A percentile compares a stretch with the other conserved stretches of the same genome.
Conservation (phyloP, 1,284 basidiomycete species). For the Sporisorium graminicola region DNA sequence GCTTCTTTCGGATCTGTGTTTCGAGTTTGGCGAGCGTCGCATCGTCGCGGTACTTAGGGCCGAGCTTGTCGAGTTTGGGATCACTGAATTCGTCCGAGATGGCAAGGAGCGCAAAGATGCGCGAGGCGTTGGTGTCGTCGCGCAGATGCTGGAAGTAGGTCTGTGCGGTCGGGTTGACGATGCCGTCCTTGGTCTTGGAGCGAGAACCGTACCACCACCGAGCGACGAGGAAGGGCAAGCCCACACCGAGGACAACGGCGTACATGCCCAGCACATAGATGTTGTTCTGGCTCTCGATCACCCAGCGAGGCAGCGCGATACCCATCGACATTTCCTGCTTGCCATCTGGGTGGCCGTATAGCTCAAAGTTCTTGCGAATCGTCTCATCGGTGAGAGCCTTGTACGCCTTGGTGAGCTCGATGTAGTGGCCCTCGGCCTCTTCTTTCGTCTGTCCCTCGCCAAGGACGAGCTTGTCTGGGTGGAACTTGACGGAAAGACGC, state of each 20-base stretch:
- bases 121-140: slow-evolving; percentile 82
- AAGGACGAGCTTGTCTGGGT: slow-evolving; percentile 95
- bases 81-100: slow-evolving; percentile 80
- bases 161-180: slow-evolving; percentile 85
- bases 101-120: slow-evolving; percentile 81
- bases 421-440: slow-evolving; percentile 87
- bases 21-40: slow-evolving; percentile 73
- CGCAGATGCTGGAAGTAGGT: slow-evolving; percentile 87
- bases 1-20: slow-evolving; percentile 50
- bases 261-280: slow-evolving; percentile 90
- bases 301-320: slow-evolving; percentile 94
- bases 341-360: slow-evolving; percentile 96
- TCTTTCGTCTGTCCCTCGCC: slow-evolving; percentile 86
- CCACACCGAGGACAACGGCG: slow-evolving; percentile 85
- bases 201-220: slow-evolving; percentile 97
- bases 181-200: slow-evolving; percentile 90
- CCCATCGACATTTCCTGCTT: slow-evolving; percentile 94
- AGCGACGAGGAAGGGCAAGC: slow-evolving; percentile 83
- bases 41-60: slow-evolving; percentile 49
- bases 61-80: slow-evolving; percentile 70
- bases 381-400: slow-evolving; percentile 95
- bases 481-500: slow-evolving; percentile 77
- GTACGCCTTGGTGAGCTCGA: slow-evolving; percentile 97
- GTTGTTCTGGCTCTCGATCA: slow-evolving; percentile 91
- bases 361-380: slow-evolving; percentile 89